Evolutionary conservation across 2,329 filamentous ascomycete species (phyloP).

Genomic region (Fusarium sp.): DNA sequence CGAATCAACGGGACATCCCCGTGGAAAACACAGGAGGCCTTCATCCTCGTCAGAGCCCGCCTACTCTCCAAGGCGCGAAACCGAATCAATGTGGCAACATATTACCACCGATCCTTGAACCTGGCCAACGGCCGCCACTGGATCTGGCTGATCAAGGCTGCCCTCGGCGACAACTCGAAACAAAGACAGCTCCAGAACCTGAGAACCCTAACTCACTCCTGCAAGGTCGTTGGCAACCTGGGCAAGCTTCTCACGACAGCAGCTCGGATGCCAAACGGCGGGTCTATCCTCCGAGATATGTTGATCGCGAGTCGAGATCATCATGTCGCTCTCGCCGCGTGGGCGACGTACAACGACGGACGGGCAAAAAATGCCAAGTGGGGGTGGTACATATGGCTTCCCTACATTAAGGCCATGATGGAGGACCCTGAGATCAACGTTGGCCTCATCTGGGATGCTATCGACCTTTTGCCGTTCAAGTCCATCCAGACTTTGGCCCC

Average conservation of each 20-base stretch:
- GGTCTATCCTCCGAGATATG: neutral
- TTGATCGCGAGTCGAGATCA: slow-evolving; percentile 1
- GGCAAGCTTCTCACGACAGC: slow-evolving; percentile 8
- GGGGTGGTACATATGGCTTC: slow-evolving; percentile 50
- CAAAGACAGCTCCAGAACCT: neutral
- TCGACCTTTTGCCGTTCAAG: slow-evolving; percentile 35
- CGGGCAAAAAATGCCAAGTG: slow-evolving; percentile 32
- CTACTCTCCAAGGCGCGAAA: slow-evolving; percentile 9
- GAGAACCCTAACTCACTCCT: neutral
- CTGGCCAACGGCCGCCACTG: neutral
- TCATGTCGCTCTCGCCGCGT: slow-evolving; percentile 13
- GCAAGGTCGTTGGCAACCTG: slow-evolving; percentile 13
- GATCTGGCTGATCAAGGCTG: neutral
- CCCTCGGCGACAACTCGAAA: neutral
- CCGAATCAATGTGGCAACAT: neutral
- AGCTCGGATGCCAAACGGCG: neutral
- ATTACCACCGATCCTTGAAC: neutral
- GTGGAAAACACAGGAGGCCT: slow-evolving; percentile 18
- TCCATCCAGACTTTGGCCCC: neutral
- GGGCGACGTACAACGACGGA: slow-evolving; percentile 22
- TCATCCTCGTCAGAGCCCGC: slow-evolving; percentile 18
- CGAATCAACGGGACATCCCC: neutral
- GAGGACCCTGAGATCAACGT: slow-evolving; percentile 44
- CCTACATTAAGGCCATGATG: slow-evolving; percentile 49
- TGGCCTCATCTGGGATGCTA: slow-evolving; percentile 44